These are phyloP conservation scores for Pseudognaphalium luteoalbum DNA, from an alignment of 129 eudicot species.

Conservation along the genomic window DNA sequence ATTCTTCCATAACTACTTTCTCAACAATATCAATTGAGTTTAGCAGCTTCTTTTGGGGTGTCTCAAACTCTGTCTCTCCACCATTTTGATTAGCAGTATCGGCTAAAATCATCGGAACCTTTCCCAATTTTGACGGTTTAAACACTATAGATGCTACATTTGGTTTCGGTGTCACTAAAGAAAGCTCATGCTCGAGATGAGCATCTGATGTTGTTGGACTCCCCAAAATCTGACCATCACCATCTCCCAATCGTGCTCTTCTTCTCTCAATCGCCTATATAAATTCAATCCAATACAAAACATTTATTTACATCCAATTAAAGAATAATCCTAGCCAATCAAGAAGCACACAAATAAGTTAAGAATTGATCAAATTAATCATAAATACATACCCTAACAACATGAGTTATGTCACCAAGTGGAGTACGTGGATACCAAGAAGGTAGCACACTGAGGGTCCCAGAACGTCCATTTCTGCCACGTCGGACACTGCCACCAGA, in stretches of 20 bases:
- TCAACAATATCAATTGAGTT: constrained; percentile 76
- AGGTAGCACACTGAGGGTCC: constrained; percentile 42
- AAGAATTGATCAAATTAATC: background rate
- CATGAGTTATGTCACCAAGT: constrained; percentile 62
- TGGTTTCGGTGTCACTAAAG: constrained; percentile 55
- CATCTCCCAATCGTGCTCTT: constrained; percentile 53
- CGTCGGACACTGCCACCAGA: constrained; percentile 25
- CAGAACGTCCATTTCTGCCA: constrained; percentile 32
- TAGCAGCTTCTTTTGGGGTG: constrained; percentile 83
- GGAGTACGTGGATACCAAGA: constrained; percentile 83
- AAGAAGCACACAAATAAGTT: background rate
- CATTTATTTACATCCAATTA: background rate
- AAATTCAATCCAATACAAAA: constrained; percentile 17
- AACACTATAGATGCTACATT: constrained; percentile 16
- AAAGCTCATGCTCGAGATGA: constrained; percentile 67
- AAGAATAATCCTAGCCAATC: background rate
- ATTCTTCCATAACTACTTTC: constrained; percentile 77
- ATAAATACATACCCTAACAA: constrained; percentile 52
- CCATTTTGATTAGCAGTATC: constrained; percentile 33
- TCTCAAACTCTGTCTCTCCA: constrained; percentile 47
- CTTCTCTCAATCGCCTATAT: constrained; percentile 77
- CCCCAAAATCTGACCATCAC: constrained; percentile 44
- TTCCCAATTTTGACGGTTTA: constrained; percentile 42
- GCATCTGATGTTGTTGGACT: constrained; percentile 52
- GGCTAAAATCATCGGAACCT: constrained; percentile 49